A percentile compares a stretch with the other conserved stretches of the same genome.
Evolutionary conservation across 2,329 filamentous ascomycete genomes (phyloP).

Genomic region (Penicillium sp.): DNA sequence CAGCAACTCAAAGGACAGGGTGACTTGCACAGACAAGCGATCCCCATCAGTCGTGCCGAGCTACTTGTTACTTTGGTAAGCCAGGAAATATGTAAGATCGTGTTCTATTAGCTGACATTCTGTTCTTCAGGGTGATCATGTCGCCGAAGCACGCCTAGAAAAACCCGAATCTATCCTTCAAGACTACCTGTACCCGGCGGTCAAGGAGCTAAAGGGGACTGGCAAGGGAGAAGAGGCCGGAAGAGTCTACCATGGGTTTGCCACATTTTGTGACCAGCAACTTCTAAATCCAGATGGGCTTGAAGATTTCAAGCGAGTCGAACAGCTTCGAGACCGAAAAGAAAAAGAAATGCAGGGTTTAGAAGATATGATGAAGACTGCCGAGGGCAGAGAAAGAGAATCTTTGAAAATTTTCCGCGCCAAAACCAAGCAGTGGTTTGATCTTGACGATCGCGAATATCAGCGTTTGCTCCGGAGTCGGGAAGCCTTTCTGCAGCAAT

Average conservation of each 20-base stretch:
- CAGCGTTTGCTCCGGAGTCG: slow-evolving; percentile 72
- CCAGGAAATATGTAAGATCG: slow-evolving; percentile 1
- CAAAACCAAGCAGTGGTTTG: slow-evolving; percentile 82
- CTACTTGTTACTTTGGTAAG: slow-evolving; percentile 75
- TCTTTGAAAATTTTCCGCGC: slow-evolving; percentile 60
- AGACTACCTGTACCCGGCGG: slow-evolving; percentile 78
- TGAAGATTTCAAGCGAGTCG: slow-evolving; percentile 78
- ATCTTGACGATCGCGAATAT: slow-evolving; percentile 86
- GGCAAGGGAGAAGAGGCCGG: slow-evolving; percentile 71
- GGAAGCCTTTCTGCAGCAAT: slow-evolving; percentile 79
- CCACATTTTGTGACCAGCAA: slow-evolving; percentile 91
- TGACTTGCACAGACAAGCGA: slow-evolving; percentile 65
- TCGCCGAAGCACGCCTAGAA: slow-evolving; percentile 85
- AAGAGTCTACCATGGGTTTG: slow-evolving; percentile 90
- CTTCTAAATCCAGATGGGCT: slow-evolving; percentile 80
- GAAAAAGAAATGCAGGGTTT: slow-evolving; percentile 75
- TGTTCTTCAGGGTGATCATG: slow-evolving; percentile 65
- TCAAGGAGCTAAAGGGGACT: slow-evolving; percentile 72
- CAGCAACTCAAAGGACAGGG: slow-evolving; percentile 66
- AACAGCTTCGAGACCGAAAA: slow-evolving; percentile 76
- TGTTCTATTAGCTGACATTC: slow-evolving; percentile 4
- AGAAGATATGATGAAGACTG: slow-evolving; percentile 55
- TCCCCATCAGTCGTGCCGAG: slow-evolving; percentile 71
- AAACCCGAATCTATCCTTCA: slow-evolving; percentile 88
- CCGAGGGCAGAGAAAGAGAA: slow-evolving; percentile 53